These are phyloP conservation scores for Papiliotrema fonsecae DNA, from an alignment of 1,284 basidiomycete genomes.

Conservation along the genomic window DNA sequence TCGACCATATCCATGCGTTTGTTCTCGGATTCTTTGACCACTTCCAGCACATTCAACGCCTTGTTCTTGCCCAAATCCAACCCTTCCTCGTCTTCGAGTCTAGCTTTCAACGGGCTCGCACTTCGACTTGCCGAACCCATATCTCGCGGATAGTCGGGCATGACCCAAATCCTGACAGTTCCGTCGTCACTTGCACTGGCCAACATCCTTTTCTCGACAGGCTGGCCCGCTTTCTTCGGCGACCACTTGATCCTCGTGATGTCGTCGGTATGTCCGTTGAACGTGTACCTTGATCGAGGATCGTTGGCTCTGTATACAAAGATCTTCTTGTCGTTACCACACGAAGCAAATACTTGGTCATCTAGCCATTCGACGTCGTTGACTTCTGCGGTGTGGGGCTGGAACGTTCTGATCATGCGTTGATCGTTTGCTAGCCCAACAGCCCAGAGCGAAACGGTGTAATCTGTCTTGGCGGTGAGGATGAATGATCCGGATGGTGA, in stretches of 20 bases:
- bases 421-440: conserved; percentile 18
- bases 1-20: conserved; percentile 39
- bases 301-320: conserved; percentile 37
- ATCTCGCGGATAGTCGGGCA: conserved; percentile 32
- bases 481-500: conserved; percentile 35
- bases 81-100: conserved; percentile 15
- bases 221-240: conserved; percentile 12
- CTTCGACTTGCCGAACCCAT: conserved; percentile 15
- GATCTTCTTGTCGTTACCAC: conserved; percentile 40
- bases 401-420: conserved; percentile 25
- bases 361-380: conserved; percentile 47
- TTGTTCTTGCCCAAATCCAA: conserved; percentile 17
- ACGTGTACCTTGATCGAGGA: conserved; percentile 30
- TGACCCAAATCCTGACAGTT: conserved; percentile 35
- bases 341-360: conserved; percentile 41
- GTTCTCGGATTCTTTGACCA: conserved; percentile 36
- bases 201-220: conserved; percentile 17
- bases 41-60: conserved; percentile 30
- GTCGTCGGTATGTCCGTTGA: conserved; percentile 43
- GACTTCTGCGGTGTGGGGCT: conserved; percentile 41
- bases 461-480: conserved; percentile 34
- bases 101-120: conserved; percentile 6
- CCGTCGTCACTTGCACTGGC: conserved; percentile 42
- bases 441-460: conserved; percentile 21
- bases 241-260: conserved; percentile 39